Evolutionary conservation across 2,329 filamentous ascomycete genomes (phyloP).

Genomic region (Colletotrichum euphorbiae): DNA sequence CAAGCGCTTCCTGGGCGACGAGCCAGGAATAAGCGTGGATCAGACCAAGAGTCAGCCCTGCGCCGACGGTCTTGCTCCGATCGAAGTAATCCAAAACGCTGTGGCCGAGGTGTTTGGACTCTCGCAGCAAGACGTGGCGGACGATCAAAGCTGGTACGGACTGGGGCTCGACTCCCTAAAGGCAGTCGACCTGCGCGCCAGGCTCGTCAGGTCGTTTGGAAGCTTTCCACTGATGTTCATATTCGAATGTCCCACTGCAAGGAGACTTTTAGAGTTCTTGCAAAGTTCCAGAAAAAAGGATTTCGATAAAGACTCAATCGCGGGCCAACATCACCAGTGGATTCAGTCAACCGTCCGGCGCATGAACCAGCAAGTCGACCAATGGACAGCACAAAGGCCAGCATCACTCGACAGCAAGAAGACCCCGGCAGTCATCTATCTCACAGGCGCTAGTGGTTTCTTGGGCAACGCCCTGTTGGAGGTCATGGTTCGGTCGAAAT

Average conservation of each 20-base stretch:
- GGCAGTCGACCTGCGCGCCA: conserved; percentile 16
- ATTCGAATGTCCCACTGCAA: conserved; percentile 21
- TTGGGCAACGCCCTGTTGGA: conserved; percentile 26
- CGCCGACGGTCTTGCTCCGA: background rate
- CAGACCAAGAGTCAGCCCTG: too few relatives aligned
- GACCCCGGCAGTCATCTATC: background rate
- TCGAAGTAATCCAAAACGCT: background rate
- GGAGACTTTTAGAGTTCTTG: background rate
- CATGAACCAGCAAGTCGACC: conserved; percentile 11
- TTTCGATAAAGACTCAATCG: background rate
- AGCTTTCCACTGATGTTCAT: conserved; percentile 33
- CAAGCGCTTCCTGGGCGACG: background rate
- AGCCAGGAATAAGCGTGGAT: too few relatives aligned
- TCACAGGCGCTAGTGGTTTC: conserved; percentile 25
- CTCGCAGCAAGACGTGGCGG: background rate
- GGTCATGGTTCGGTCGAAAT: background rate
- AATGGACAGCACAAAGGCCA: background rate
- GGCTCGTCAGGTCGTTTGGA: conserved; percentile 9
- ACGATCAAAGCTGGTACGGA: conserved; percentile 21
- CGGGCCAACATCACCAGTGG: background rate
- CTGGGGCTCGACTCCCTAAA: conserved; percentile 26
- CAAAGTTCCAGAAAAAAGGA: background rate
- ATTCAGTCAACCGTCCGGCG: background rate
- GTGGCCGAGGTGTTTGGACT: conserved; percentile 2
- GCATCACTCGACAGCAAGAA: background rate